Evolutionary conservation across 1,139 yeast species (phyloP).

Genomic region (Lodderomyces elongisporus): DNA sequence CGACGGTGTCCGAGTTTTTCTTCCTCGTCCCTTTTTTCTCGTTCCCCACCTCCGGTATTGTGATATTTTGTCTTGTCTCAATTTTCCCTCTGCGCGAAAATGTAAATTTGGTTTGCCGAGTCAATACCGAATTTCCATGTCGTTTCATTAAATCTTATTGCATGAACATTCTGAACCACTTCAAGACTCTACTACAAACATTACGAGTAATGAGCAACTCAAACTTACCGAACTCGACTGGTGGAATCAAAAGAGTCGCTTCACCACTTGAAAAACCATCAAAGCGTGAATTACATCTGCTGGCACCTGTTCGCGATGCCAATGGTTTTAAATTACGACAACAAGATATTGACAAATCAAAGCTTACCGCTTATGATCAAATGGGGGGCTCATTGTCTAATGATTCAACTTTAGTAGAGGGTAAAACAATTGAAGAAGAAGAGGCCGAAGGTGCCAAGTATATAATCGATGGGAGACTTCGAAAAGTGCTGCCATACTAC

Average conservation of each 20-base stretch:
- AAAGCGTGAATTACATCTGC: not conserved
- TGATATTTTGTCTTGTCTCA: too few relatives aligned
- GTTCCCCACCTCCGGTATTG: too few relatives aligned
- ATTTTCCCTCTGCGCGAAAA: too few relatives aligned
- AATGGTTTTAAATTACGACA: conserved; percentile 47
- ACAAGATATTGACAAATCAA: conserved; percentile 41
- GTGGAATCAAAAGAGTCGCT: conserved; percentile 22
- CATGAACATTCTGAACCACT: too few relatives aligned
- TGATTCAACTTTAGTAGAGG: conserved; percentile 21
- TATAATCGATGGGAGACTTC: conserved; percentile 51
- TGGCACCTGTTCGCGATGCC: conserved; percentile 29
- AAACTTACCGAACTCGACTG: too few relatives aligned
- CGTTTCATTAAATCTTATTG: too few relatives aligned
- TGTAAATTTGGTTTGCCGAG: too few relatives aligned
- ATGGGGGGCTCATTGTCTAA: conserved; percentile 24
- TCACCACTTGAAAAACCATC: conserved; percentile 9
- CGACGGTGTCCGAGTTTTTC: too few relatives aligned
- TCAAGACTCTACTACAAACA: too few relatives aligned
- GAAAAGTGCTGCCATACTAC: conserved; percentile 80
- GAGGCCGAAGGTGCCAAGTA: conserved; percentile 52
- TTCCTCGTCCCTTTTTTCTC: too few relatives aligned
- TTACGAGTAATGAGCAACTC: too few relatives aligned
- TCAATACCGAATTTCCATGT: too few relatives aligned
- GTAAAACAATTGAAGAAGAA: conserved; percentile 49
- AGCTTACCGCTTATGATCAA: conserved; percentile 37